Evolutionary conservation across 139 green algal species (phyloP).

Genomic region (Coelastrella sp.): DNA sequence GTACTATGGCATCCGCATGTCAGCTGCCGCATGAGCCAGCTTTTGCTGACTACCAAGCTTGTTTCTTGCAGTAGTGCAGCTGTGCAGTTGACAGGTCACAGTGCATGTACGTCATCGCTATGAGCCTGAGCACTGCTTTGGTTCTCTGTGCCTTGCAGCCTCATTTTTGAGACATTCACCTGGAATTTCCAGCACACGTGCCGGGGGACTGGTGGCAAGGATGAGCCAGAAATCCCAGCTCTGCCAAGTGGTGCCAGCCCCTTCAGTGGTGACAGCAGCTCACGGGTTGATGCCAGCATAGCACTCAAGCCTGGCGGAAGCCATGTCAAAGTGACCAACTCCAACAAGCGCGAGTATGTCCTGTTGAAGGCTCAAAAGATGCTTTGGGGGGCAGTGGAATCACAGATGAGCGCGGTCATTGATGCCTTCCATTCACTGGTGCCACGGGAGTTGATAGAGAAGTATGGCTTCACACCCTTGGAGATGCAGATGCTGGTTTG

Average conservation of each 20-base stretch:
- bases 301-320: constrained; percentile 69
- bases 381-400: constrained; percentile 73
- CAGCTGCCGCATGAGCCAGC: too few relatives aligned
- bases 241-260: constrained; percentile 47
- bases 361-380: constrained; percentile 79
- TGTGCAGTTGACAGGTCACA: too few relatives aligned
- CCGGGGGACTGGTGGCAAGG: constrained; percentile 26
- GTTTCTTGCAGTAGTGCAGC: too few relatives aligned
- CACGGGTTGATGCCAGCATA: constrained; percentile 56
- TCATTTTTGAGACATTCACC: constrained; percentile 75
- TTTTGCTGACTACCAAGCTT: too few relatives aligned
- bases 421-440: constrained; percentile 74
- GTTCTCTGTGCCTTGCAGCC: constrained; percentile 34
- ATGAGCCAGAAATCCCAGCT: constrained; percentile 52
- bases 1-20: too few relatives aligned
- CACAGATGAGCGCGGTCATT: constrained; percentile 70
- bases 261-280: constrained; percentile 49
- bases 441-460: constrained; percentile 73
- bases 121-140: neutral
- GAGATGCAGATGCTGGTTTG: constrained; percentile 80
- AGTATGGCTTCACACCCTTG: constrained; percentile 85
- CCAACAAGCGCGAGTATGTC: constrained; percentile 78
- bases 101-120: too few relatives aligned
- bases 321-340: constrained; percentile 64
- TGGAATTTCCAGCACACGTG: constrained; percentile 70